Conservation (phyloP, 345 rosid species). For the Odontarrhena argentea region DNA sequence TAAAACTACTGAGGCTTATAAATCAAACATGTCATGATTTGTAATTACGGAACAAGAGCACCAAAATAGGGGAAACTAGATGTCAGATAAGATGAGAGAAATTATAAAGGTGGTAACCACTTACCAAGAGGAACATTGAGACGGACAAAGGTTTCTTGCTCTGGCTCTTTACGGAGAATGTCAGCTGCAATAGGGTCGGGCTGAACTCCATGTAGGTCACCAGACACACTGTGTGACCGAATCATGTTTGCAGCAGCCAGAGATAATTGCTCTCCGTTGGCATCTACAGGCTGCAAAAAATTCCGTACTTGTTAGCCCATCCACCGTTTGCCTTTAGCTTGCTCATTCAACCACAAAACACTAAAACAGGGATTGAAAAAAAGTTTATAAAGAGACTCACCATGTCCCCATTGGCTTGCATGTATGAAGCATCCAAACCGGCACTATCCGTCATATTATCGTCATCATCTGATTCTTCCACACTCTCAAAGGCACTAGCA, state of each 20-base stretch:
- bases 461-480: conserved; percentile 95
- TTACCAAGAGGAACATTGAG: conserved; percentile 80
- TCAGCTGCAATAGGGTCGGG: conserved; percentile 99
- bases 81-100: neutral
- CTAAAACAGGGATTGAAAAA: neutral
- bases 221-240: conserved; percentile 92
- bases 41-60: conserved; percentile 1
- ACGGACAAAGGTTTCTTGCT: conserved; percentile 91
- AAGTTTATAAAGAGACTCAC: conserved; percentile 54
- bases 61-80: conserved; percentile 8
- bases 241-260: conserved; percentile 78
- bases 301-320: conserved; percentile 1
- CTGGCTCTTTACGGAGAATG: conserved; percentile 95
- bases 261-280: conserved; percentile 62
- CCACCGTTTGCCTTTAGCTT: neutral
- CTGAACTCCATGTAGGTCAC: conserved; percentile 96
- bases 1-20: neutral
- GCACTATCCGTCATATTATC: conserved; percentile 65
- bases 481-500: conserved; percentile 91
- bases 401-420: conserved; percentile 69
- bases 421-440: conserved; percentile 61
- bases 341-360: conserved; percentile 12
- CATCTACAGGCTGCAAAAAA: conserved; percentile 44
- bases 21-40: conserved; percentile 13
- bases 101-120: neutral